A percentile compares a stretch with the other conserved stretches of the same genome.
Conservation (phyloP, 2,329 filamentous ascomycete species). For the Madurella mycetomatis region DNA sequence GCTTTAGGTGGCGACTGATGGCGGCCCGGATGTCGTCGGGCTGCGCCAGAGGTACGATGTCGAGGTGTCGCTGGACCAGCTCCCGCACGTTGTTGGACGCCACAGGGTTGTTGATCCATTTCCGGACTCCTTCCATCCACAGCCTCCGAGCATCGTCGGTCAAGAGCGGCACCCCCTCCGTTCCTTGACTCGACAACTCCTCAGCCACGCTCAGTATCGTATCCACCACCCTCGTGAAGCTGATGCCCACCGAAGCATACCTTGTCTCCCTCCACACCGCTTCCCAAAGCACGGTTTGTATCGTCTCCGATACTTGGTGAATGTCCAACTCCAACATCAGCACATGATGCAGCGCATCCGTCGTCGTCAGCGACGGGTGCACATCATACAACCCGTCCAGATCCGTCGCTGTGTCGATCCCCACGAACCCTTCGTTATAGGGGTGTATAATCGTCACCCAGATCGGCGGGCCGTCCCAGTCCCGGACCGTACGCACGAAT, state of each 20-base stretch:
- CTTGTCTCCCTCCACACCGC: conserved; percentile 28
- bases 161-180: not conserved
- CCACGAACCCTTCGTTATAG: conserved; percentile 24
- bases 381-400: conserved; percentile 30
- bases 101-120: conserved; percentile 22
- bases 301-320: conserved; percentile 23
- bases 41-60: conserved; percentile 24
- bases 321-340: conserved; percentile 25
- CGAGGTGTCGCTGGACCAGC: conserved; percentile 27
- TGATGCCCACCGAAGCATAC: conserved; percentile 27
- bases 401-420: conserved; percentile 23
- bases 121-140: conserved; percentile 19
- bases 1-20: conserved; percentile 15
- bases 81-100: conserved; percentile 24
- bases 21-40: conserved; percentile 16
- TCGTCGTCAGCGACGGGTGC: conserved; percentile 28
- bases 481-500: conserved; percentile 23
- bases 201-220: conserved; percentile 15
- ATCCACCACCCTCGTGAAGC: conserved; percentile 17
- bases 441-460: conserved; percentile 28
- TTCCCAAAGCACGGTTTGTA: conserved; percentile 27
- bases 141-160: not conserved
- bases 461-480: conserved; percentile 26
- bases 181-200: not conserved
- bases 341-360: conserved; percentile 29